These are phyloP conservation scores for Bertia moriformis DNA, from an alignment of 2,329 filamentous ascomycete genomes.

Conservation along the genomic window DNA sequence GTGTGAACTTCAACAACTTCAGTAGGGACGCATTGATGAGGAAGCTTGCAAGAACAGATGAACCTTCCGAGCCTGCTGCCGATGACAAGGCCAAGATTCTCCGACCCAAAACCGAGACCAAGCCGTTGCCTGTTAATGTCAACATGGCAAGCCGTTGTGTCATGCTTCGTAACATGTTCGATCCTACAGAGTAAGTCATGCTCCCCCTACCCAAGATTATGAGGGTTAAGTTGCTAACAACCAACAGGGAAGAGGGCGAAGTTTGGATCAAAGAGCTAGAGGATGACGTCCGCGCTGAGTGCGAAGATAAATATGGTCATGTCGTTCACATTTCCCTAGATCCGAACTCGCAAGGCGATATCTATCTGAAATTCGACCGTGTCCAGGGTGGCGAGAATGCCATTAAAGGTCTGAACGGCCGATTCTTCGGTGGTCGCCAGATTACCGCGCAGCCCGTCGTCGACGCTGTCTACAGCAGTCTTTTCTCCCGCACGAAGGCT, in stretches of 20 bases:
- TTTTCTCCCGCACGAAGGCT: constrained; percentile 76
- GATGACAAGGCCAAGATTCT: constrained; percentile 54
- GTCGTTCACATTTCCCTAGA: constrained; percentile 95
- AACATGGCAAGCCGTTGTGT: constrained; percentile 90
- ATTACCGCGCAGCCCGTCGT: constrained; percentile 93
- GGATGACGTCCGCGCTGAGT: constrained; percentile 83
- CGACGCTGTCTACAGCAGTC: constrained; percentile 95
- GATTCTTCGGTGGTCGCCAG: constrained; percentile 83
- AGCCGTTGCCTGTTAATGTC: constrained; percentile 69
- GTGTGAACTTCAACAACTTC: constrained; percentile 99
- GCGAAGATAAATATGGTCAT: constrained; percentile 87
- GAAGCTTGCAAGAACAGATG: constrained; percentile 92
- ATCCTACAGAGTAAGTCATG: constrained; percentile 69
- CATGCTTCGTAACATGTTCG: constrained; percentile 89
- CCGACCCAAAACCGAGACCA: constrained; percentile 66
- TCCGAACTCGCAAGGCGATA: constrained; percentile 84
- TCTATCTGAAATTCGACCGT: constrained; percentile 96
- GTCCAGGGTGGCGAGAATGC: constrained; percentile 92
- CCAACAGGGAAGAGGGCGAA: constrained; percentile 64
- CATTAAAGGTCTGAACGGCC: constrained; percentile 91
- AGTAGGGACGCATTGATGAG: constrained; percentile 97
- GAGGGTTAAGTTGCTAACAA: not conserved
- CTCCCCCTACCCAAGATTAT: not conserved
- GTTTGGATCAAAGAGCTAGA: constrained; percentile 86
- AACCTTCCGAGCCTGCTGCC: constrained; percentile 41